Evolutionary conservation across 768 basidiomycete species (phyloP), one percentile per base, ranked within the genome.

Genomic region (Phanerochaete sordida): DNA sequence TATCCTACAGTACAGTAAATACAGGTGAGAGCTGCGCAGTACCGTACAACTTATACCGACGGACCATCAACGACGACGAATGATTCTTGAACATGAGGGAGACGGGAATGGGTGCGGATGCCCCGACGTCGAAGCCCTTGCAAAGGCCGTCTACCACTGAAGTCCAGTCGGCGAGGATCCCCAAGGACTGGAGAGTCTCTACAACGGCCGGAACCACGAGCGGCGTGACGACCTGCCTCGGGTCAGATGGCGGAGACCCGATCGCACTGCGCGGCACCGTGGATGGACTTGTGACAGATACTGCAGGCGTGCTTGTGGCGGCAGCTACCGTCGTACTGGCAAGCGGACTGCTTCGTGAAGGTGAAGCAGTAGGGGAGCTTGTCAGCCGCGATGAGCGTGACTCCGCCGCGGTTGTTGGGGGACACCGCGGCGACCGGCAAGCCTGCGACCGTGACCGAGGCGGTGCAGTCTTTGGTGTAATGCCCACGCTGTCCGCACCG

Each of bases 131-230:
- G 58, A 80, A 79, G 37, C 77, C 77, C 16, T 68, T 23, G 0
- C 60, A 60, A 0, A 80, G 57, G 31, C 78, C 72, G 0, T 55
- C n/a, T 0, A 75, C 16, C 0, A 79, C 65, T 43, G 77, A 69
- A 0, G 3, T 30, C 71, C 72, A 76, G 5, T 49, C 19, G 19
- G 59, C 51, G 31, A 62, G 47, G 7, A 74, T 46, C 39, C 56
- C 58, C 21, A 62, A 57, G 9, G 58, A 48, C 35, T 35, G 9
- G 15, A 75, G 58, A 23, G 65, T 1, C 0, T 35, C 30, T 46
- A 65, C 63, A 37, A 69, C 23, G 9, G 37, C 45, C 16, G 62
- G 63, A 1, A 37, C 30, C 21, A 65, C 54, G 3, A 79, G 56
- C 7, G 76, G 75, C 0, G 74, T 74, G 9, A 67, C 59, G 0